phyloP scores from a whole-genome alignment of 1,284 basidiomycete species.

The Fomes fomentarius region DNA sequence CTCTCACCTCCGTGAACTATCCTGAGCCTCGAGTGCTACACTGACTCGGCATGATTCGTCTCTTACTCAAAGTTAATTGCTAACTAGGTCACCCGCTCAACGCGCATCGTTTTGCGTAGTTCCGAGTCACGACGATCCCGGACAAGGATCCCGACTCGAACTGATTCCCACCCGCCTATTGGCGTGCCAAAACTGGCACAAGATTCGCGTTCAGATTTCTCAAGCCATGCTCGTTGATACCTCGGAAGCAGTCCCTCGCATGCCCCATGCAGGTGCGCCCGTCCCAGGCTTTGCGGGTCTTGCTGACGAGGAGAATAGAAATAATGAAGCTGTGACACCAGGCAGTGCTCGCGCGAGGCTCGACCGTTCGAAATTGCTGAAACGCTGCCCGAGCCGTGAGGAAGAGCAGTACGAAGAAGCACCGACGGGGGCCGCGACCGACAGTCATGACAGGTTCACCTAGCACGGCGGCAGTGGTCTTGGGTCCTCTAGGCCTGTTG shows the following conservation, averaged over 20 bases:
- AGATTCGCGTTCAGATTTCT: neutral
- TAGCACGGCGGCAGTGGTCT: too few relatives aligned
- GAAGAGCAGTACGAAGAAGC: too few relatives aligned
- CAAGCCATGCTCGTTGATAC: neutral
- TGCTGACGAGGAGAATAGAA: too few relatives aligned
- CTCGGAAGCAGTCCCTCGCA: neutral
- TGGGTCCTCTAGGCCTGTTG: too few relatives aligned
- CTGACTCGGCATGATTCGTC: neutral
- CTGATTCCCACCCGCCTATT: neutral
- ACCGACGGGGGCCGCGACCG: too few relatives aligned
- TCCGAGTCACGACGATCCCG: constrained; percentile 2
- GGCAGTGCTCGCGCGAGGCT: too few relatives aligned
- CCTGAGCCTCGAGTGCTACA: neutral
- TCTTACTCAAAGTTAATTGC: neutral
- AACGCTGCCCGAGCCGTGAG: too few relatives aligned
- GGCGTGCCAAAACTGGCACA: neutral
- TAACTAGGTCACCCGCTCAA: neutral
- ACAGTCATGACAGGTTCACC: too few relatives aligned
- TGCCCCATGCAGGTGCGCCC: neutral
- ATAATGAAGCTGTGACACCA: too few relatives aligned
- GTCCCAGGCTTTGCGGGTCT: constrained; percentile 1
- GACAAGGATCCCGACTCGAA: neutral
- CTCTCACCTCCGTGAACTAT: neutral
- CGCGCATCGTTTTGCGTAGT: neutral
- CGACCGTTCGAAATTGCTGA: too few relatives aligned